These are phyloP conservation scores for Entonaema liquescens DNA, from an alignment of 495 filamentous ascomycete species.

Conservation along the genomic window DNA sequence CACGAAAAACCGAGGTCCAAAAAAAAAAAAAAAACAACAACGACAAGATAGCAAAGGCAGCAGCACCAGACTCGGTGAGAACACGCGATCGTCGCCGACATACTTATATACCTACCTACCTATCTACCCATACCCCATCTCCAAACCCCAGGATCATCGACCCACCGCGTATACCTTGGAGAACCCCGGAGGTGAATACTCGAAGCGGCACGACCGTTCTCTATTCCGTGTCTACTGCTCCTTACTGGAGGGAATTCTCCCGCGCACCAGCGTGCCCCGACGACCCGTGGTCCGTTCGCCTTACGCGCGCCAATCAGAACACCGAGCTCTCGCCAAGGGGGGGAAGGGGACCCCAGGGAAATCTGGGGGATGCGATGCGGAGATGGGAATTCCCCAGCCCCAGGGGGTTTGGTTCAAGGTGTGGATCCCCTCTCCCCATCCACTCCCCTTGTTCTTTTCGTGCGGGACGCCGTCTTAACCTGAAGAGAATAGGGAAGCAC, in stretches of 20 bases:
- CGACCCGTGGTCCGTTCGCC: not conserved
- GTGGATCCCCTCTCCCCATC: not conserved
- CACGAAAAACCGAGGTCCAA: not conserved
- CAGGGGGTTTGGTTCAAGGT: not conserved
- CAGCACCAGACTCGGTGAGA: not conserved
- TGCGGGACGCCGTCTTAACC: not conserved
- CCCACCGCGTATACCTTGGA: not conserved
- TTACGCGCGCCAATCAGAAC: constrained; percentile 33
- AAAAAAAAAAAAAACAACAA: not conserved
- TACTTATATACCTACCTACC: not conserved
- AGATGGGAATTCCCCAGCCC: constrained; percentile 12
- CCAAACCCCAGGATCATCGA: not conserved
- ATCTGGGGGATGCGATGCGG: constrained; percentile 15
- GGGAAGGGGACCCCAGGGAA: not conserved
- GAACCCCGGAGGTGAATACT: constrained; percentile 22
- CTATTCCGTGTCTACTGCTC: not conserved
- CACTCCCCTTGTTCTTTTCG: not conserved
- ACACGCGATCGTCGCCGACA: not conserved
- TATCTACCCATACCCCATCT: not conserved
- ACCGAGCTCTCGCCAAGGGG: not conserved
- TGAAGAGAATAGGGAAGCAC: too few relatives aligned
- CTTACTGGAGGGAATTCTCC: constrained; percentile 33
- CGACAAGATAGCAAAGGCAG: too few relatives aligned
- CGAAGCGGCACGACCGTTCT: constrained; percentile 5
- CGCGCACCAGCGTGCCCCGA: not conserved